phyloP scores from a whole-genome alignment of 169 alveolate genomes.

The Plasmodium fragile region DNA sequence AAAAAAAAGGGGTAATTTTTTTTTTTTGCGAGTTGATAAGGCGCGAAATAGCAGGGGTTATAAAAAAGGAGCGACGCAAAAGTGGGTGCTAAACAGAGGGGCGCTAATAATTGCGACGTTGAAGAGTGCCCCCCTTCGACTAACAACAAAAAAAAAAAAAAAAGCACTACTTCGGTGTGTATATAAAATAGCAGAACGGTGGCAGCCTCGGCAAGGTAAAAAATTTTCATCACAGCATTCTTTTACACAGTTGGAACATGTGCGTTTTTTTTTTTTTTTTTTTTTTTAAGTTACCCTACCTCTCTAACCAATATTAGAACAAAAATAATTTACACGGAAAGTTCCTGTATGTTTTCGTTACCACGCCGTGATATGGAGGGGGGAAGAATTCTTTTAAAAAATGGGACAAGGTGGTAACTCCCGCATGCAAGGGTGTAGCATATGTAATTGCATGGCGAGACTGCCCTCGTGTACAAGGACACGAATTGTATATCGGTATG shows the following conservation, averaged over 20 bases:
- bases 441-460: background rate
- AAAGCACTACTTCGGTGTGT: background rate
- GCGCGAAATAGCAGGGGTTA: background rate
- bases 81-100: background rate
- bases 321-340: background rate
- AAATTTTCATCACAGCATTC: background rate
- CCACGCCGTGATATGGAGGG: background rate
- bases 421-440: background rate
- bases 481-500: background rate
- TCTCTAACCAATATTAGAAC: background rate
- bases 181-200: background rate
- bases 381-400: background rate
- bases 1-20: background rate
- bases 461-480: background rate
- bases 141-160: background rate
- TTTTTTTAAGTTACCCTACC: background rate
- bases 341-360: background rate
- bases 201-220: background rate
- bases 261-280: background rate
- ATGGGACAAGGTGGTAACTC: background rate
- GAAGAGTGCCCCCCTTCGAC: background rate
- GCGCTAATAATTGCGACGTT: background rate
- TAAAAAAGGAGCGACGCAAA: background rate
- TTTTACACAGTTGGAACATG: background rate
- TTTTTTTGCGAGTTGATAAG: background rate